Percentiles rank a stretch among this genome's conserved stretches.
Conservation (phyloP, 2,329 filamentous ascomycete species). For the Epichloe gansuensis region DNA sequence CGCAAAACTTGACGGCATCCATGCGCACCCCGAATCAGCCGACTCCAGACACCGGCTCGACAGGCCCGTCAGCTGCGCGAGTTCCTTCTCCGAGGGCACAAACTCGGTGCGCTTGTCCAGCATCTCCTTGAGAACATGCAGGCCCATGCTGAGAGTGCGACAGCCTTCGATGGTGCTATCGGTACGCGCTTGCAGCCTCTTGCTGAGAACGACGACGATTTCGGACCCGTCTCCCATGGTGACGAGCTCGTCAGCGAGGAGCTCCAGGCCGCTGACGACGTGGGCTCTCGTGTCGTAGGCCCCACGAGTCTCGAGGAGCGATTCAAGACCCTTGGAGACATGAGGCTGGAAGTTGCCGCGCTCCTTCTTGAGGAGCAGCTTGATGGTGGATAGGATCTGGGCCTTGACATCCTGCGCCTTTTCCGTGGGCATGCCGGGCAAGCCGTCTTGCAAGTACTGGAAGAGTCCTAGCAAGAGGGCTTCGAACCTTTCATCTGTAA, state of each 20-base stretch:
- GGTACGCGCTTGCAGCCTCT: conserved; percentile 30
- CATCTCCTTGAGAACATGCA: conserved; percentile 50
- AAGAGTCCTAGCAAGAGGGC: conserved; percentile 56
- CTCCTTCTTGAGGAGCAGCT: conserved; percentile 57
- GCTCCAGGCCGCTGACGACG: conserved; percentile 62
- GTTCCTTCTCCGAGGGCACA: conserved; percentile 37
- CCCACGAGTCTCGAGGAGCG: conserved; percentile 52
- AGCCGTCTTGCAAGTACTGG: conserved; percentile 55
- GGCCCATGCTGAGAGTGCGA: conserved; percentile 47
- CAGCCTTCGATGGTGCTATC: conserved; percentile 33
- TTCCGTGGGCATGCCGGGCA: conserved; percentile 41
- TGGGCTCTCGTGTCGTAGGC: conserved; percentile 57
- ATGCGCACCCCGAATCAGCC: conserved; percentile 51
- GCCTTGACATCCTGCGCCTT: conserved; percentile 63
- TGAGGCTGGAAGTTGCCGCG: conserved; percentile 55
- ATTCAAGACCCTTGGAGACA: conserved; percentile 54
- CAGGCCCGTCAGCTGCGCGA: conserved; percentile 37
- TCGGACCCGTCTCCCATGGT: conserved; percentile 51
- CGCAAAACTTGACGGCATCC: conserved; percentile 70
- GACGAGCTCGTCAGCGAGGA: conserved; percentile 61
- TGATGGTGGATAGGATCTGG: conserved; percentile 62
- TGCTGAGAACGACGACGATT: conserved; percentile 42
- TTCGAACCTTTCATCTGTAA: conserved; percentile 57
- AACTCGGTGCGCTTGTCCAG: conserved; percentile 38
- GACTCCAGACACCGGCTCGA: conserved; percentile 48